Evolutionary conservation across 108 stramenopile genomes (phyloP), one percentile per base, ranked within the genome.

Genomic region (Craspedostauros australis): DNA sequence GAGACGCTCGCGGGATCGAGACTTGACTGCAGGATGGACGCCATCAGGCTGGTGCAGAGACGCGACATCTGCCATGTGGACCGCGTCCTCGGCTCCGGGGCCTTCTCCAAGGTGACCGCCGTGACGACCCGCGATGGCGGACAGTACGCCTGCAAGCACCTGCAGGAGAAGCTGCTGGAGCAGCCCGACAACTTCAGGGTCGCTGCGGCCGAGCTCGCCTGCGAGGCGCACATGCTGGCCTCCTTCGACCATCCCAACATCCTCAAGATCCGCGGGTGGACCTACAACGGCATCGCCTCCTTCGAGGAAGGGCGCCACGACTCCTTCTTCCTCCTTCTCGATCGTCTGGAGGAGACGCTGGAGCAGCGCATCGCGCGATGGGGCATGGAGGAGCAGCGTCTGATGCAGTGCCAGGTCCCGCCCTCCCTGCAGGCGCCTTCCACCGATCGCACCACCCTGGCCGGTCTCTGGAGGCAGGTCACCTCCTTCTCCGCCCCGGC

Each of bases 161-260:
- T 86, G 36, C 72, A 73, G 47, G 45, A 62, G 7, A 44, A 66
- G 27, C 42, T 76, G 5, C 64, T 63, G 36, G 7, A 39, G 15
- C 49, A 68, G 9, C 75, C 75, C 2, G 59, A 82, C 42, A 66
- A 66, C 31, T 88, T 77, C 42, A 65, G 68, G 21, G 33, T 80
- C 9, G 83, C 80, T 2, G 79, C 81, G 21, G 26, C 57, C 22
- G 87, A 88, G 46, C 57, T 88, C 24, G 87, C 79, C 6, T 40
- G 71, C 16, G 87, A 88, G 64, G 87, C 78, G 2, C 76, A 84
- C 64, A 80, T 88, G 62, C 61, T 88, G 21, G 73, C 77, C 12
- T 69, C 73, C 42, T 65, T 88, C 45, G 54, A 71, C 27, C 83
- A 88, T 63, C 83, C 80, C 14, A 80, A 88, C 49, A 88, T 88